Percentiles rank a stretch among this genome's conserved stretches.
Conservation (phyloP, 2,329 filamentous ascomycete species). For the Akanthomyces dipterigenus region DNA sequence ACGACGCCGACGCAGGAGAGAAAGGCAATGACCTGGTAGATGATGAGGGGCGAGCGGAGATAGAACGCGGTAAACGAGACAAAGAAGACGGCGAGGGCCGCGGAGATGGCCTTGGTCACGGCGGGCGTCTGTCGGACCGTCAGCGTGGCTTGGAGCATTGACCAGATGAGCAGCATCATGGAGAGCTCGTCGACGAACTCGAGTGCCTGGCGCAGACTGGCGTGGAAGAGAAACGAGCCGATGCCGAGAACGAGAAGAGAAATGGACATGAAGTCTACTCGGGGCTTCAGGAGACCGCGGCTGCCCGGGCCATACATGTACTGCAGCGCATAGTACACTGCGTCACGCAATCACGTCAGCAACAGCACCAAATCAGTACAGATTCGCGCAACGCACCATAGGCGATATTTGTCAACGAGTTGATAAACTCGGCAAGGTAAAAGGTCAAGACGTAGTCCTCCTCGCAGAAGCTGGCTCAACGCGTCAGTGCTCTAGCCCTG, state of each 20-base stretch:
- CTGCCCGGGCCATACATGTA: constrained; percentile 29
- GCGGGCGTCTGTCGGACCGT: constrained; percentile 35
- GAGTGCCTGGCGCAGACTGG: constrained; percentile 34
- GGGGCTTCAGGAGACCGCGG: constrained; percentile 24
- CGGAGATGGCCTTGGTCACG: constrained; percentile 25
- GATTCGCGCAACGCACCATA: constrained; percentile 42
- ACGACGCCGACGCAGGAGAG: constrained; percentile 25
- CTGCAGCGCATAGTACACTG: constrained; percentile 36
- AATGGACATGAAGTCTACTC: constrained; percentile 34
- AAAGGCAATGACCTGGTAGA: constrained; percentile 37
- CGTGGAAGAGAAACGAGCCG: constrained; percentile 38
- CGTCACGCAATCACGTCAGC: not conserved
- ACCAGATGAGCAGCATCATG: constrained; percentile 48
- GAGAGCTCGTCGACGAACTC: constrained; percentile 51
- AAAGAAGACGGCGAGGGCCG: constrained; percentile 34
- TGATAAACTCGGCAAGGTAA: constrained; percentile 38
- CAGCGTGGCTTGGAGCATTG: constrained; percentile 44
- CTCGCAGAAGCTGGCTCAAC: constrained; percentile 28
- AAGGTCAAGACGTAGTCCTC: constrained; percentile 43
- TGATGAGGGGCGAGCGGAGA: constrained; percentile 34
- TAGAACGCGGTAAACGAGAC: constrained; percentile 36
- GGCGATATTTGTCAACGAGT: constrained; percentile 33
- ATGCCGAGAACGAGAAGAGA: constrained; percentile 35
- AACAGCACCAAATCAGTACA: constrained; percentile 5
- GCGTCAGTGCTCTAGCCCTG: constrained; percentile 13